Base-by-base conservation (phyloP, 805 yeast genomes). In the Wickerhamiella azymoides region DNA sequence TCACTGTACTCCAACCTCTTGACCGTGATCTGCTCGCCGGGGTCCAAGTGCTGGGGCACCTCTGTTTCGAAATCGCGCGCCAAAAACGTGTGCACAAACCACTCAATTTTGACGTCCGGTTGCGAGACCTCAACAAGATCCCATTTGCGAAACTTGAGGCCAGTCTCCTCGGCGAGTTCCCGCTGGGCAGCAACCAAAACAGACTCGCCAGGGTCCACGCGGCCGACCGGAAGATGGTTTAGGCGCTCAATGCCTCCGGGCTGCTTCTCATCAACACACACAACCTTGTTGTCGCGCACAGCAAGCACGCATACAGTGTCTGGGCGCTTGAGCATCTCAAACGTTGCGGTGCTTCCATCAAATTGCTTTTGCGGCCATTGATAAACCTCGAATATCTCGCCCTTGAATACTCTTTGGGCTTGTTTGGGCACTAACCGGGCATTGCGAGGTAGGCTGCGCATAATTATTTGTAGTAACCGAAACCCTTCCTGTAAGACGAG, bases 361-460 rank as follows among this genome's bases (percentile, higher is more conserved):
- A 24, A 42, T 9, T 36, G 45, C 17, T 36, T 42, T n/a, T 42
- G 45, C 28, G 45, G 45, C 45, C 45, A 42, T 14, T 42, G 45
- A 14, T 19, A 42, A 13, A 42, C 45, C 9, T 42, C 45, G 25
- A 42, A 42, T 2, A 42, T 42, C 36, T 42, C 40, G 14, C 45
- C 45, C 10, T 35, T 42, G 28, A 42, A 42, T 7, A 42, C 45
- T 16, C 24, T 16, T 26, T 26, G 36, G 10, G 45, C 45, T 19
- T 42, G 40, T 11, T 37, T 5, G 11, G 45, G 45, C 21, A 42
- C 37, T 8, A 42, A 18, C 3, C 45, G 45, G 7, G 45, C 45
- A n/a, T 25, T 14, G 10, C 36, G 36, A 24, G 45, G 45, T 17
- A 42, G 39, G 11, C 25, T 38, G 2, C 45, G 11, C 16, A 11